Evolutionary conservation across 345 rosid species (phyloP).

Genomic region (Physaria fendleri): DNA sequence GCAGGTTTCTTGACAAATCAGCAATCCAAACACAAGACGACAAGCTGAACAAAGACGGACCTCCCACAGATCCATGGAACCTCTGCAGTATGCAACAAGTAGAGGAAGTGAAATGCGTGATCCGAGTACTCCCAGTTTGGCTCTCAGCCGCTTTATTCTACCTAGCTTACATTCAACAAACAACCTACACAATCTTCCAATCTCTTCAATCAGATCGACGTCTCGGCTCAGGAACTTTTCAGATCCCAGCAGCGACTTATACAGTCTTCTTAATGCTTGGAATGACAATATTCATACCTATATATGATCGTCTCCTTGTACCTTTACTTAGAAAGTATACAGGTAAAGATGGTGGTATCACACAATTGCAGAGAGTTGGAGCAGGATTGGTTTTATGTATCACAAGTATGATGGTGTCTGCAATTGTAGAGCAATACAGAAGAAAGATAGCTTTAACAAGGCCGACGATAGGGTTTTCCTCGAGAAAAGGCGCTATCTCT

Average conservation of each 20-base stretch:
- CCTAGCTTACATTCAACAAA: slow-evolving; percentile 41
- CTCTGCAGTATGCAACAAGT: slow-evolving; percentile 66
- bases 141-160: slow-evolving; percentile 38
- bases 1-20: slow-evolving; percentile 58
- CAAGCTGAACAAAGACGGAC: slow-evolving; percentile 41
- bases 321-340: slow-evolving; percentile 37
- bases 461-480: slow-evolving; percentile 27
- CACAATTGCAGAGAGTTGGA: slow-evolving; percentile 39
- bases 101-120: slow-evolving; percentile 56
- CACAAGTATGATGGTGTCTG: slow-evolving; percentile 33
- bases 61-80: slow-evolving; percentile 48
- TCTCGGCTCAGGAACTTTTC: slow-evolving; percentile 34
- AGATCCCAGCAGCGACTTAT: slow-evolving; percentile 49
- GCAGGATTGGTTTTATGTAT: slow-evolving; percentile 32
- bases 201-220: slow-evolving; percentile 50
- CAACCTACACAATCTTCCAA: slow-evolving; percentile 54
- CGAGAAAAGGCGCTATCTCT: slow-evolving; percentile 34
- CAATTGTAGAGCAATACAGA: slow-evolving; percentile 27
- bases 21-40: slow-evolving; percentile 41
- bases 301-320: slow-evolving; percentile 44
- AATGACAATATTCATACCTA: slow-evolving; percentile 45
- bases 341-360: slow-evolving; percentile 41
- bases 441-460: slow-evolving; percentile 24
- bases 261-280: slow-evolving; percentile 48
- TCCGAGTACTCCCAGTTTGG: slow-evolving; percentile 59